Base-by-base conservation (phyloP, 129 eudicot genomes). In the Flaveria brownii region DNA sequence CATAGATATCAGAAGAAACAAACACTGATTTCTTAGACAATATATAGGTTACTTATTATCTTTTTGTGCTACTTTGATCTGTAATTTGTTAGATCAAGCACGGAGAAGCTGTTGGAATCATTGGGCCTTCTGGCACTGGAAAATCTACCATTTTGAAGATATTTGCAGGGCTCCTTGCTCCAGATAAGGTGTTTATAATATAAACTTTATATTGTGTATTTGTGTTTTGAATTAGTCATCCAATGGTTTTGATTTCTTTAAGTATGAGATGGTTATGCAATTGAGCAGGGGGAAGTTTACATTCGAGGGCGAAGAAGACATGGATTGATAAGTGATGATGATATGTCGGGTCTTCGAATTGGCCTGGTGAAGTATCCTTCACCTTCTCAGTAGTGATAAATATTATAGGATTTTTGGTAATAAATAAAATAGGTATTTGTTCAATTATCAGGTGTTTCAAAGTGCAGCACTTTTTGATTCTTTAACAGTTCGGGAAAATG, bases 81-180 rank as follows among this genome's bases (percentile, higher is more conserved):
- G 57, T 46, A 46, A 36, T 26, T 39, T 42, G 71, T 52, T 65
- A 90, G 93, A 90, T 90, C 50, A 90, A 88, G 64, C 83, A 88
- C 50, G 96, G 96, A 26, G 96, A 90, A 77, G 96, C 96, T 39
- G 91, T 90, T 78, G 96, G 96, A 69, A 88, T 90, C 52, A 88
- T 90, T 54, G 96, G 96, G 72, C 93, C 96, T 78, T 90, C 96
- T 76, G 96, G 96, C 45, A 90, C 96, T n/a, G 96, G 96, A 68
- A 90, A 90, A 81, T 90, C 96, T 60, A 90, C 96, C 33, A 85
- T 90, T 26, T 69, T 90, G 70, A 90, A 90, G 83, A 88, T 90
- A 68, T 88, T 90, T 56, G 93, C 96, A 18, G 96, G 96, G 51
- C 96, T 90, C 52, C 96, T 90, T 80, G 82, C 93, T 47, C 96